Evolutionary conservation across 1,284 basidiomycete genomes (phyloP).

Genomic region (Trichosporon sp.): DNA sequence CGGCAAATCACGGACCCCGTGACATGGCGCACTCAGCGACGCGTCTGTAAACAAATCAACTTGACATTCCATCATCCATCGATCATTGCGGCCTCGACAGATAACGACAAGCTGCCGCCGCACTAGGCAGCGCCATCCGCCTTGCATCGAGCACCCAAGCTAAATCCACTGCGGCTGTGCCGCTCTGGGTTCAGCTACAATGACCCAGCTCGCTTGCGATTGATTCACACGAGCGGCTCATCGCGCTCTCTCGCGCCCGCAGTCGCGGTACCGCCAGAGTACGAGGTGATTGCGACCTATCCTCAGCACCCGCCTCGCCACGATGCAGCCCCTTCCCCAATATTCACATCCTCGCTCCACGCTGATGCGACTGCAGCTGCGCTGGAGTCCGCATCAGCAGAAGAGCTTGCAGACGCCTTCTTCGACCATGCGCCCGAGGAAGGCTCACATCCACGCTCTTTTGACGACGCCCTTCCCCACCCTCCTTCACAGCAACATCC

Average conservation of each 20-base stretch:
- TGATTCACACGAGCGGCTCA: not conserved
- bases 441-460: not conserved
- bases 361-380: not conserved
- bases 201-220: not conserved
- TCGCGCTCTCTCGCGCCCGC: not conserved
- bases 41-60: constrained; percentile 4
- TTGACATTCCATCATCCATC: not conserved
- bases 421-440: not conserved
- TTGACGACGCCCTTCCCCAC: not conserved
- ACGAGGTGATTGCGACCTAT: not conserved
- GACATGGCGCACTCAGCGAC: not conserved
- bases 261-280: not conserved
- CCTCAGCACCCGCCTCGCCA: not conserved
- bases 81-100: not conserved
- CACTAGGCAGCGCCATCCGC: not conserved
- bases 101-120: not conserved
- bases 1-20: not conserved
- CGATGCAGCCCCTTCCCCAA: not conserved
- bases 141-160: not conserved
- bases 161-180: not conserved
- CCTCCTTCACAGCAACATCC: not conserved
- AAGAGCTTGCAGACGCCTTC: not conserved
- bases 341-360: not conserved
- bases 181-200: not conserved
- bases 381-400: not conserved